Conservation (phyloP, 371 early-diverging fungal genomes). For the Mucor indicus region DNA sequence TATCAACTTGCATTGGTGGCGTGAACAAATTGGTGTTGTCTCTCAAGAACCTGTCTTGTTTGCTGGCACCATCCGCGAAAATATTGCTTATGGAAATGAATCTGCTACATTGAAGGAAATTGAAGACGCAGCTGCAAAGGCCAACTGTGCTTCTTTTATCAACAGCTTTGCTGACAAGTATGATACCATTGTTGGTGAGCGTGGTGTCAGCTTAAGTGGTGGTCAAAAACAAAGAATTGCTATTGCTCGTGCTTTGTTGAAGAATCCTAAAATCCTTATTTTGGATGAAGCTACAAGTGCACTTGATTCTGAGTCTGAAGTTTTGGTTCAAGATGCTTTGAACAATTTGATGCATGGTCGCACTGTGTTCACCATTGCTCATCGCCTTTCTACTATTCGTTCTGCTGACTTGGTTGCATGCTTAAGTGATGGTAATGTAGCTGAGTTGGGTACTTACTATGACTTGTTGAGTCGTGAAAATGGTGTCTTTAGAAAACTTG, state of each 20-base stretch:
- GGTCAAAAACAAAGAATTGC: slow-evolving; percentile 82
- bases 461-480: slow-evolving; percentile 50
- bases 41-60: slow-evolving; percentile 86
- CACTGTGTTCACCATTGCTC: slow-evolving; percentile 69
- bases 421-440: slow-evolving; percentile 56
- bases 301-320: slow-evolving; percentile 67
- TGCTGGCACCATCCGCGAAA: slow-evolving; percentile 77
- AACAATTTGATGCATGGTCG: slow-evolving; percentile 56
- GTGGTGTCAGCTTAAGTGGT: slow-evolving; percentile 72
- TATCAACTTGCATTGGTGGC: slow-evolving; percentile 52
- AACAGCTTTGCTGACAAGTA: slow-evolving; percentile 59
- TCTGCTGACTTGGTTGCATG: slow-evolving; percentile 65
- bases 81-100: slow-evolving; percentile 68
- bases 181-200: slow-evolving; percentile 69
- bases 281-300: slow-evolving; percentile 91
- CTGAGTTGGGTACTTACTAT: slow-evolving; percentile 59
- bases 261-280: slow-evolving; percentile 70
- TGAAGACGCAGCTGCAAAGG: slow-evolving; percentile 55
- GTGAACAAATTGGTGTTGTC: slow-evolving; percentile 65
- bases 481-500: slow-evolving; percentile 51
- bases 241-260: slow-evolving; percentile 74
- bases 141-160: slow-evolving; percentile 69
- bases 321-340: slow-evolving; percentile 61
- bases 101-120: slow-evolving; percentile 58
- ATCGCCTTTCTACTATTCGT: slow-evolving; percentile 68